A percentile compares a stretch with the other conserved stretches of the same genome.
Evolutionary conservation across 2,329 filamentous ascomycete genomes (phyloP).

Genomic region (Clarireedia hainanense): DNA sequence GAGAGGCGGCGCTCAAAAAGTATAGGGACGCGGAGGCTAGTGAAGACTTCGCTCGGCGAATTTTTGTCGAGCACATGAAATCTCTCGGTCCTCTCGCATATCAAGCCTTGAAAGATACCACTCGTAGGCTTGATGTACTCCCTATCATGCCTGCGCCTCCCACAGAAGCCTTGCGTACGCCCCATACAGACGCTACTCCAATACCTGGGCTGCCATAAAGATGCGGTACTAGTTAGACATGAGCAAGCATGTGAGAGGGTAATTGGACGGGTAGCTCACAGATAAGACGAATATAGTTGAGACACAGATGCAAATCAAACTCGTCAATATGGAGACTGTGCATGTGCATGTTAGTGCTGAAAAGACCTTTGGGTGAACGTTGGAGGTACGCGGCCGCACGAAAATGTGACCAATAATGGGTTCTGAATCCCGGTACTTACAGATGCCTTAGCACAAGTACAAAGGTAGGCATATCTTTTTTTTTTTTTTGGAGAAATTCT

Average conservation of each 20-base stretch:
- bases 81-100: background rate
- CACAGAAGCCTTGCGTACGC: too few species aligned
- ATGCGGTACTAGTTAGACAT: too few species aligned
- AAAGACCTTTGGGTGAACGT: too few species aligned
- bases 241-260: too few species aligned
- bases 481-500: background rate
- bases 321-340: too few species aligned
- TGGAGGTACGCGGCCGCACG: background rate
- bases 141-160: background rate
- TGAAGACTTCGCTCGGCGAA: constrained; percentile 5
- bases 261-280: background rate
- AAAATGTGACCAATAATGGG: background rate
- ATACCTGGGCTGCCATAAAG: too few species aligned
- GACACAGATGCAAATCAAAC: too few species aligned
- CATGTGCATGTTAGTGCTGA: too few species aligned
- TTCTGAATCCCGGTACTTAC: background rate
- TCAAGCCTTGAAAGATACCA: background rate
- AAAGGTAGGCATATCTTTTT: background rate
- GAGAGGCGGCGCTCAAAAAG: constrained; percentile 30
- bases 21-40: constrained; percentile 14
- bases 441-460: background rate
- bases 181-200: too few species aligned
- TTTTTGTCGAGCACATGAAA: constrained; percentile 11
- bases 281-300: background rate
- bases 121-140: constrained; percentile 3